Evolutionary conservation across 768 basidiomycete species (phyloP), one percentile per base, ranked within the genome.

Genomic region (Tylopilus balloui): DNA sequence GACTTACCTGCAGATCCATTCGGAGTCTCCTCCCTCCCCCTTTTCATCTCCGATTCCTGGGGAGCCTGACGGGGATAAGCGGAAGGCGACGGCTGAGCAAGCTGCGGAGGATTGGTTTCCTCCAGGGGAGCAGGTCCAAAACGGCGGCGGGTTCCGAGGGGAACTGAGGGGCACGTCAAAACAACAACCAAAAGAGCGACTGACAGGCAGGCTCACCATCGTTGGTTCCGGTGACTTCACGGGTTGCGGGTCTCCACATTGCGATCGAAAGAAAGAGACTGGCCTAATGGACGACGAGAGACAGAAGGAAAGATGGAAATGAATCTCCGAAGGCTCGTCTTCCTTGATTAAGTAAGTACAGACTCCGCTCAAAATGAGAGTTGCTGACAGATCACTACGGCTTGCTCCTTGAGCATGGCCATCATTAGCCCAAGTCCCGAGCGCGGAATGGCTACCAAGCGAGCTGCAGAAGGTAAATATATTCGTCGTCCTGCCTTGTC

Each of bases 201-300:
- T 32, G 34, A 46, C 0, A 17, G 39, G n/a, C n/a, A 37, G 27
- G 71, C 81, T 60, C 32, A 89, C 92, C 87, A 38, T 95, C 92
- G 59, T 96, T 96, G 19, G 92, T 94, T 49, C 92, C 93, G 32
- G 89, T 89, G 24, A 93, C 87, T 70, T 91, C 86, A 58, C 83
- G 83, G 49, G 90, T 90, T 54, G 90, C 88, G 48, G 88, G 88
- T 70, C 84, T 84, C 88, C 89, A 92, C 89, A 92, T 90, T 55
- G 60, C 69, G 51, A 56, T 64, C 69, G 66, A 62, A 68, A 69
- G 69, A 72, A 69, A 53, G 54, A 35, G 43, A 25, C 50, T 48
- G n/a, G 45, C 13, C 25, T 27, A 28, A 34, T 37, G 4, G 48
- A 51, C 42, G 50, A 63, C 50, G 29, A 50, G 45, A 24, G 49